Base-by-base conservation (phyloP, 2,329 filamentous ascomycete species). In the Penicillium brevicompactum region DNA sequence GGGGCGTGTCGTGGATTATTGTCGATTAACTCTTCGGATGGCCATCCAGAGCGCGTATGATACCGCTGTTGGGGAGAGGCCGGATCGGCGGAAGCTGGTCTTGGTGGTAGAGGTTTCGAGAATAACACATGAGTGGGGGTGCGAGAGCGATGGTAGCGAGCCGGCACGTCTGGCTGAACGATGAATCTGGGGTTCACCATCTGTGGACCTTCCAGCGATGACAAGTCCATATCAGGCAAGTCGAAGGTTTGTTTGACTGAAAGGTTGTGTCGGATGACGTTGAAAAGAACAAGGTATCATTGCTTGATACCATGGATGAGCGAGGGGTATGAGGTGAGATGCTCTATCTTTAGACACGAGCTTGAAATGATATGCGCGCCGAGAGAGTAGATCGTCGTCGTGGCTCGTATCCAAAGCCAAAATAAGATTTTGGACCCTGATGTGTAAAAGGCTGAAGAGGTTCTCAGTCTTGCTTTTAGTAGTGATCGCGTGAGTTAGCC, bases 131-230 rank as follows among this genome's bases (percentile, higher is more conserved):
- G 57, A 18, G 55, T 54, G 22, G 52, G 41, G 22, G 32, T 50
- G 16, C 49, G 57, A 5, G 52, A 49, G 16, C 46, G 48, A 11
- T 42, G 49, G 21, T 53, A 44, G 47, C 46, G 50, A 48, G 55
- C 37, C 3, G 30, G 27, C 3, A 44, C n/a, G 27, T 56, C 40
- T 18, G 42, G 49, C 4, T 46, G 45, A 4, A 55, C 30, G 22
- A 56, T 51, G 45, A 64, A 63, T 46, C 59, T 61, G 8, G 60
- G 40, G 45, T 70, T 61, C 10, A 56, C 32, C 22, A 73, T 62
- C 2, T 70, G 70, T 42, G 69, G 69, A 3, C 72, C 72, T 60
- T 72, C 71, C 2, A 74, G 62, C 9, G 69, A 71, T 9, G 72
- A 74, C 21, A 74, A 66, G 51, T 74, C 72, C 66, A 68, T 66